Percentiles rank a stretch among this genome's conserved stretches.
Evolutionary conservation across 129 eudicot species (phyloP).

Genomic region (Heracleum sosnowskyi): DNA sequence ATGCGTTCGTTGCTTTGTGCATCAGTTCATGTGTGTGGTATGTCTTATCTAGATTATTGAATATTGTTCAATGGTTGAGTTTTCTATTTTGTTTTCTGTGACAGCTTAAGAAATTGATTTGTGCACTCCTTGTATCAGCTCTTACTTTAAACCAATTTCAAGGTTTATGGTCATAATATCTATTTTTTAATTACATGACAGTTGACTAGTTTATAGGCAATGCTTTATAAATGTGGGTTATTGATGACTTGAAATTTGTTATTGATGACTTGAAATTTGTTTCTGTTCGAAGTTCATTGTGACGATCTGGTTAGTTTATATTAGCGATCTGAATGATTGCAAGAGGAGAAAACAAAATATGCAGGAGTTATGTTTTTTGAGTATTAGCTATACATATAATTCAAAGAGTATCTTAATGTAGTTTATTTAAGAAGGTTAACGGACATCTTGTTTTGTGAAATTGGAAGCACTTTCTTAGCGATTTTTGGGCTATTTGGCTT

Average conservation of each 20-base stretch:
- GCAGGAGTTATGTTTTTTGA: background rate
- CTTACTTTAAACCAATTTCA: background rate
- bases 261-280: background rate
- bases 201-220: background rate
- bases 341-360: background rate
- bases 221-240: background rate
- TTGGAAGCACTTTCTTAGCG: background rate
- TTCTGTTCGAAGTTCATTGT: background rate
- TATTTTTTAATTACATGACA: background rate
- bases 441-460: background rate
- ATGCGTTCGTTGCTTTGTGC: constrained; percentile 63
- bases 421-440: background rate
- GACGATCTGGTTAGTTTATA: background rate
- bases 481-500: background rate
- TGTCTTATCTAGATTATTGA: background rate
- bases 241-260: background rate
- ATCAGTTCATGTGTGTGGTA: constrained; percentile 79
- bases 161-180: background rate
- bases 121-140: background rate
- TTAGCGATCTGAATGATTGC: background rate
- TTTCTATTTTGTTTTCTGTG: background rate
- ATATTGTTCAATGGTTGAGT: background rate
- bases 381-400: background rate
- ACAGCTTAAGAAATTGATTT: background rate
- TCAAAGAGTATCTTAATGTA: background rate